A percentile compares a stretch with the other conserved stretches of the same genome.
Conservation (phyloP, 2,329 filamentous ascomycete species). For the Penicillium sp. region DNA sequence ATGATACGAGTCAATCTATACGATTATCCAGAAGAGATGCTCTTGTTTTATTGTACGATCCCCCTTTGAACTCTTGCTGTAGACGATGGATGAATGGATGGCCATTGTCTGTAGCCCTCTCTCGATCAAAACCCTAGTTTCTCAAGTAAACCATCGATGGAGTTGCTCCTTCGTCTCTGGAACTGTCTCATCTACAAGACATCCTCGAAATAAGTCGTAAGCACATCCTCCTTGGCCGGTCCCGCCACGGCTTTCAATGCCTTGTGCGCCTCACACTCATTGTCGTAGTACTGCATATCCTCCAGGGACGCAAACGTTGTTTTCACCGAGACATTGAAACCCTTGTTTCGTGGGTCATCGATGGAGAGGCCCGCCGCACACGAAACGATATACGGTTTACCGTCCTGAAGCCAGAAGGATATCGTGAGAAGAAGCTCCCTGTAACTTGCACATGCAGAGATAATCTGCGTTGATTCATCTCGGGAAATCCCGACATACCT, state of each 20-base stretch:
- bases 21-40: too few relatives aligned
- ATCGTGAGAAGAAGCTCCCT: background rate
- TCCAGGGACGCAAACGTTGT: slow-evolving; percentile 59
- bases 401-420: slow-evolving; percentile 47
- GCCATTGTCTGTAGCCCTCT: too few relatives aligned
- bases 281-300: slow-evolving; percentile 67
- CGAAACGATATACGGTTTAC: slow-evolving; percentile 62
- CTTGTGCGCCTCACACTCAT: slow-evolving; percentile 51
- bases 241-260: slow-evolving; percentile 38
- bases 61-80: background rate
- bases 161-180: too few relatives aligned
- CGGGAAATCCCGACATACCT: slow-evolving; percentile 27
- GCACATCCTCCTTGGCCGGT: slow-evolving; percentile 31
- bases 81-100: too few relatives aligned
- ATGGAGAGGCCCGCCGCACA: slow-evolving; percentile 51
- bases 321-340: slow-evolving; percentile 59
- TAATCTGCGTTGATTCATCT: too few relatives aligned
- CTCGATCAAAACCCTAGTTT: too few relatives aligned
- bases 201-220: slow-evolving; percentile 36
- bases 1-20: too few relatives aligned
- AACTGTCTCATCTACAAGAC: slow-evolving; percentile 17
- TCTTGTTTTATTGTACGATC: too few relatives aligned
- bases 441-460: too few relatives aligned
- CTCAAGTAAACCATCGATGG: too few relatives aligned
- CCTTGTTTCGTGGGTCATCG: slow-evolving; percentile 56